Percentiles rank a stretch among this genome's conserved stretches.
Evolutionary conservation across 495 filamentous ascomycete species (phyloP).

Genomic region (Chaetomium tenue): DNA sequence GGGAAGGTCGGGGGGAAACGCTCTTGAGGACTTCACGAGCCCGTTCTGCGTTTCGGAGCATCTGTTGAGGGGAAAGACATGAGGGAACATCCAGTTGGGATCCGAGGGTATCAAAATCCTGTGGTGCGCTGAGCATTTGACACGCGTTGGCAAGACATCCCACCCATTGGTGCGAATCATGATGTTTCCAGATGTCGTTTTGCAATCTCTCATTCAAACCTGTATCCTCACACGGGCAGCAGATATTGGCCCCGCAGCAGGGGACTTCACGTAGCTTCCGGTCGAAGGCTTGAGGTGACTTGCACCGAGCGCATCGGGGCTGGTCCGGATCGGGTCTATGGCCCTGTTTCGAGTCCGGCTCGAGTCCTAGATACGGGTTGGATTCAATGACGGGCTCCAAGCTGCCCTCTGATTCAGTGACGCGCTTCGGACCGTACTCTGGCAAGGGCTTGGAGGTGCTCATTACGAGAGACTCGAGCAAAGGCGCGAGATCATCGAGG

Average conservation of each 20-base stretch:
- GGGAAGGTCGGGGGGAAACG: constrained; percentile 4
- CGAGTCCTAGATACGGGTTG: background rate
- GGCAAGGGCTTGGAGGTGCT: background rate
- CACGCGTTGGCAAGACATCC: constrained; percentile 9
- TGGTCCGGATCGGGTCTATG: background rate
- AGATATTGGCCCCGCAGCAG: background rate
- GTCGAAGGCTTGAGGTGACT: background rate
- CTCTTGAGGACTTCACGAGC: background rate
- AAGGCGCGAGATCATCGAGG: background rate
- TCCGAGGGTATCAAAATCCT: background rate
- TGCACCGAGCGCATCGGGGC: background rate
- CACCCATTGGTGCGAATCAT: background rate
- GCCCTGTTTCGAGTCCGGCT: background rate
- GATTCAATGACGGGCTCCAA: background rate
- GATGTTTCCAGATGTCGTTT: background rate
- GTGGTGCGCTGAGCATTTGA: background rate
- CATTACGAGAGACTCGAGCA: constrained; percentile 3
- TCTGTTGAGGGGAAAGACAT: background rate
- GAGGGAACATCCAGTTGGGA: background rate
- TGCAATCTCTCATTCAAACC: background rate
- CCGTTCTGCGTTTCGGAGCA: background rate
- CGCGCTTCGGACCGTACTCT: too few species aligned
- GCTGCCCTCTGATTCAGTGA: background rate
- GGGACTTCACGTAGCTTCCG: background rate
- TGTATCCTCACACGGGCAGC: background rate